Evolutionary conservation across 495 filamentous ascomycete genomes (phyloP), one percentile per base, ranked within the genome.

Genomic region (Aspergillus biplanus): DNA sequence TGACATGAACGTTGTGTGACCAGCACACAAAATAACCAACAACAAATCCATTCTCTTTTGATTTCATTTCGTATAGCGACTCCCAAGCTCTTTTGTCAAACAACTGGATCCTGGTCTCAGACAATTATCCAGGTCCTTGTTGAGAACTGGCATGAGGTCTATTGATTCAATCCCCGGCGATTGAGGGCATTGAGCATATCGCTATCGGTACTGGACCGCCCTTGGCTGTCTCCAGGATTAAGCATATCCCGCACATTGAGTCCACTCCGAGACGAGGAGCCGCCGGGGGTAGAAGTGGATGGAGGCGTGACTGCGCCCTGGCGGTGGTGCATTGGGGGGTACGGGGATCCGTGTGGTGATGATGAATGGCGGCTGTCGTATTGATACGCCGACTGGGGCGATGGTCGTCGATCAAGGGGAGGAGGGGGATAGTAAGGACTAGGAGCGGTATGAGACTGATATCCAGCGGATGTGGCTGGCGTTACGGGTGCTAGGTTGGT

Each of bases 141-240:
- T 35, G 33, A 27, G 27, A 34, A 7, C 18, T 47, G 13, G 12
- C 7, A 33, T 42, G 7, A 31, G 31, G 13, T 31, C 58, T 67
- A 68, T 62, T 75, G 67, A 44, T 67, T 69, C 39, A 72, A 70
- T 6, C 75, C 78, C 27, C 77, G 78, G 35, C 81, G 79, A 63
- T 84, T 83, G 61, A 86, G 66, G 44, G 80, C 79, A 67, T 84
- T 82, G 50, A 86, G 73, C 83, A 86, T 86, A 62, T 82, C 79
- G 59, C 78, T 85, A 63, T 86, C 83, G 15, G 82, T 80, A 61
- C 77, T 82, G 44, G 81, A 82, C 15, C 82, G 78, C n/a, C 76
- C 81, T 47, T 75, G 73, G 39, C 73, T 72, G 62, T 76, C 80
- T 42, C 77, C 74, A 0, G 75, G 76, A 55, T 82, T 80, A 21